Evolutionary conservation across 331 rosid species (phyloP), one percentile per base, ranked within the genome.

Genomic region (Pyracantha coccinea): DNA sequence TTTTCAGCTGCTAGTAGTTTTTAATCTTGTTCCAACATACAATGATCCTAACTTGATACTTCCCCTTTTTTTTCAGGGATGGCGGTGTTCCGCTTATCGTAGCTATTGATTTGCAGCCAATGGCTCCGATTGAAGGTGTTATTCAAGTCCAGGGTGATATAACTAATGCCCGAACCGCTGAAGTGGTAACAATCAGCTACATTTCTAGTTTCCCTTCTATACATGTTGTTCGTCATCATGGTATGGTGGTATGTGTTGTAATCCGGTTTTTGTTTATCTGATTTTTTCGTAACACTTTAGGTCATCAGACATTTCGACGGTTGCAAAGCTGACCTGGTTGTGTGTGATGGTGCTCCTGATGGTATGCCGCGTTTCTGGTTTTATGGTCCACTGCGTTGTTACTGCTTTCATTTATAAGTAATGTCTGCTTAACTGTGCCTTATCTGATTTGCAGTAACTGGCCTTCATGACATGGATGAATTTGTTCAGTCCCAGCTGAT

Each of bases 391-490:
- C 44, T 19, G 2, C 19, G 8, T 38, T 55, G 19, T 28, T 62
- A n/a, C 28, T 52, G 44, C 50, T 44, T 66, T 68, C 28, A 8
- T 53, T 21, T 14, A 17, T 17, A 17, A 19, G 8, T 17, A 52
- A n/a, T 52, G 19, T 52, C 19, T 52, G 2, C 57, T 17, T 52
- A 7, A 3, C 31, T 19, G 31, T 67, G 33, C 55, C 73, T 83
- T 21, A n/a, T 45, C 23, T 47, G 45, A 47, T 75, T 79, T 85
- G 82, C 85, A 95, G 99, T 95, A 29, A 92, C 97, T 8, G 97
- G 97, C 77, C 99, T 94, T 84, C 99, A 94, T 89, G 99, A 94
- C 88, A 94, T 94, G 99, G 99, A 94, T 75, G 99, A 94, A 77
- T 94, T 94, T 72, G 99, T 94, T 73, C 99, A 94, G 79, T 94